phyloP scores from a whole-genome alignment of 2,329 filamentous ascomycete species.

The Emmonsia crescens region DNA sequence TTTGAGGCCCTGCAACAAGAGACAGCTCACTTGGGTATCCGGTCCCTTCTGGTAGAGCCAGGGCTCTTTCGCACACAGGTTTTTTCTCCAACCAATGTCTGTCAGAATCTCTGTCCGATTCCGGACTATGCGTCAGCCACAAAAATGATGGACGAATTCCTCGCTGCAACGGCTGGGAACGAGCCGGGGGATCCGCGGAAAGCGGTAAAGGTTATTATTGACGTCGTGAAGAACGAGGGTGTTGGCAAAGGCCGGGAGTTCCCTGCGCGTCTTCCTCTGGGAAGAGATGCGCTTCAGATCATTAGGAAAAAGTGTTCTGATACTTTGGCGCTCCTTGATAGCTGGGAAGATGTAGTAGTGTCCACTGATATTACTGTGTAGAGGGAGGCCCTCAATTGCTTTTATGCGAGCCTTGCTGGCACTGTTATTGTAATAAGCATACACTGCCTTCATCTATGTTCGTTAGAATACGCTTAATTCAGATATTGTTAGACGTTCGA shows the following conservation, averaged over 20 bases:
- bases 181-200: background rate
- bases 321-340: background rate
- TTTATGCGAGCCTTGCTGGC: too few species aligned
- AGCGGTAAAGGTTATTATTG: background rate
- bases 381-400: background rate
- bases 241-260: background rate
- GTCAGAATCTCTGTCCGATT: background rate
- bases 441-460: too few species aligned
- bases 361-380: background rate
- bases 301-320: background rate
- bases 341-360: background rate
- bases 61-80: background rate
- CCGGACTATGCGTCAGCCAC: background rate
- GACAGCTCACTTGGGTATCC: background rate
- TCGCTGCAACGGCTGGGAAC: background rate
- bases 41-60: background rate
- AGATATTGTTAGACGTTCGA: too few species aligned
- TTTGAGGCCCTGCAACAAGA: background rate
- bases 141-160: background rate
- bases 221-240: background rate
- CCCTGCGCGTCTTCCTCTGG: background rate
- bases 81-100: background rate
- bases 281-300: background rate
- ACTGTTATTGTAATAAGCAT: too few species aligned
- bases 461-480: too few species aligned